Evolutionary conservation across 2,329 filamentous ascomycete species (phyloP), one percentile per base, ranked within the genome.

Genomic region (Magnaporthiopsis poae): DNA sequence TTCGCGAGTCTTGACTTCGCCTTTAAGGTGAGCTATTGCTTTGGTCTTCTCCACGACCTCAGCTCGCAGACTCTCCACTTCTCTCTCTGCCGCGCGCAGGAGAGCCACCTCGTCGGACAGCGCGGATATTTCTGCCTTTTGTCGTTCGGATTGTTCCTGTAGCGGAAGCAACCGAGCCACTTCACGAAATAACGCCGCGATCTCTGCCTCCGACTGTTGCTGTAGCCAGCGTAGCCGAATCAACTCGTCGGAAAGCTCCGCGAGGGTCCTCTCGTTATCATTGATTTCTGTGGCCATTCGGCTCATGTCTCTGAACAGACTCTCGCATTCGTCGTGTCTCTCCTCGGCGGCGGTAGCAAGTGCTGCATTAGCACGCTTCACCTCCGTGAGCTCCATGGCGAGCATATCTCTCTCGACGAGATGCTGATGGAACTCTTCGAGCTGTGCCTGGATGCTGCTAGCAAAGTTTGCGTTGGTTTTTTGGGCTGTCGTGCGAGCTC

Each of bases 341-440:
- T 69, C 46, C 27, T 66, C 66, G 27, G 65, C 36, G 2, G 25
- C 52, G 29, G 62, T 64, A 12, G 39, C 39, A 39, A 56, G 36
- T 25, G 31, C 62, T 36, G 39, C 46, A 21, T 59, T 64, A 2
- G 36, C 36, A 21, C 52, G 35, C 31, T 29, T 64, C 0, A 46
- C 59, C n/a, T 67, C 66, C 62, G 70, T 66, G 8, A 72, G 64
- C 12, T 46, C 35, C 1, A 56, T 18, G 5, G 69, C 65, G 11
- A 62, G 62, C 0, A 29, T n/a, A 5, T 68, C 35, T 52, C 62
- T 68, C 1, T 68, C 66, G 29, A 59, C 66, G 2, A 69, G 12
- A 2, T 70, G 64, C 1, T 61, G 0, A 7, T 66, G 63, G 13
- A 68, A 63, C 8, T 13, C 59, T 0, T 29, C 60, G 3, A 56